phyloP scores from a whole-genome alignment of 768 basidiomycete genomes.

The Pisolithus albus region DNA sequence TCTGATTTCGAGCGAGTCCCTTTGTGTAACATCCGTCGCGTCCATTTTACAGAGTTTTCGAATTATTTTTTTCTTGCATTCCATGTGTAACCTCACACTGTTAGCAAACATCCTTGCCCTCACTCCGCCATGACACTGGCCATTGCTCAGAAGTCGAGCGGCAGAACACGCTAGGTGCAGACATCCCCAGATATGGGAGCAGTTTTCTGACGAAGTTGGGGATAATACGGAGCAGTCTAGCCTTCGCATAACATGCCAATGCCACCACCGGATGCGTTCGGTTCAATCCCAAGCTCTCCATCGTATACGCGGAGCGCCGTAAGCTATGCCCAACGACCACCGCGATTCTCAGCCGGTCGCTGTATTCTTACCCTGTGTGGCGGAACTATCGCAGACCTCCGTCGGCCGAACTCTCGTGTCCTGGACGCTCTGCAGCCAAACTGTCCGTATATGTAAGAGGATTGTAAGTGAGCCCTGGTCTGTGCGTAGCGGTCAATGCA shows the following conservation, averaged over 20 bases:
- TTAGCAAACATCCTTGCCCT: slow-evolving; percentile 20
- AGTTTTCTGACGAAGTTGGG: not conserved
- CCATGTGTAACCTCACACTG: slow-evolving; percentile 20
- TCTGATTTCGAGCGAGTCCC: too few relatives aligned
- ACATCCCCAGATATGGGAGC: not conserved
- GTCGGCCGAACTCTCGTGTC: too few relatives aligned
- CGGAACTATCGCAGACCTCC: too few relatives aligned
- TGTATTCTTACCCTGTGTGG: too few relatives aligned
- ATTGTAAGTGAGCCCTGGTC: not conserved
- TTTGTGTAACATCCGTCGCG: not conserved
- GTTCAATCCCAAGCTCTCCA: not conserved
- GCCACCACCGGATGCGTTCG: not conserved
- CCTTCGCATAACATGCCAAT: not conserved
- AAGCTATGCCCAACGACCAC: too few relatives aligned
- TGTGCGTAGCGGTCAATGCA: not conserved
- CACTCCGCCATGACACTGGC: slow-evolving; percentile 14
- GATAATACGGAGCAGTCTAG: not conserved
- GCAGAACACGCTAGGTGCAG: not conserved
- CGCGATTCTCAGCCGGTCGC: too few relatives aligned
- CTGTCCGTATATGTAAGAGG: too few relatives aligned
- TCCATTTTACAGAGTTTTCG: slow-evolving; percentile 13
- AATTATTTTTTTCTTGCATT: slow-evolving; percentile 24
- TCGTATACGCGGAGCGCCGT: not conserved
- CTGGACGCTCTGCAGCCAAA: too few relatives aligned
- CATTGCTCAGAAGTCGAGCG: slow-evolving; percentile 4